Base-by-base conservation (phyloP, 495 filamentous ascomycete genomes). In the Xylaria venustula region DNA sequence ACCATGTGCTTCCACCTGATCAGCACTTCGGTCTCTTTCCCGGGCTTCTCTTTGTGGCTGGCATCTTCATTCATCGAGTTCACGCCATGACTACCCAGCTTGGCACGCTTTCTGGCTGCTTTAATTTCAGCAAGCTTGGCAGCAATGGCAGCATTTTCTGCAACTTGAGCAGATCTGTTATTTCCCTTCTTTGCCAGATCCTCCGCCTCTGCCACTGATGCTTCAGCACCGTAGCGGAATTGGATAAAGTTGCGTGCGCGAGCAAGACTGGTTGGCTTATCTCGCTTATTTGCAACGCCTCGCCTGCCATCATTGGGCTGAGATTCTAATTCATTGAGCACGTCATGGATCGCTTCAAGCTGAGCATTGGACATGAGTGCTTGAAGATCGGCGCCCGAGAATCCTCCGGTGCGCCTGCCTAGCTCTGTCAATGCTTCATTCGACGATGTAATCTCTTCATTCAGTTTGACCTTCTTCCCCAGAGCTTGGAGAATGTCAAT, bases 361-460 rank as follows among this genome's bases (percentile, higher is more conserved):
- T 98, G 94, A 4, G 94, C 94, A 64, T 98, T 98, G 60, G 95
- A 97, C 15, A 98, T 84, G 9, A 98, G 84, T 0, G 94, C 94
- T 72, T 97, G 95, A 17, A 98, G 77, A 79, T 98, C 94, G 0
- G 94, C 94, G 1, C 94, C 94, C 0, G 90, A 91, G 70, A 94
- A 97, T n/a, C 94, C 94, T 60, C 92, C 90, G 0, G 93, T 97
- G 41, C 83, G 74, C 2, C 76, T 75, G 1, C 91, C 93, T 11
- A 98, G 81, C 62, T 94, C 90, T 1, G 58, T 60, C 9, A 90
- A 54, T n/a, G 75, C 79, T 4, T 80, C 78, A 2, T 77, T 72
- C 0, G 73, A 74, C 2, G 74, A 71, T 47, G 85, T 68, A 17
- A 95, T 80, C 23, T 85, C 82, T 2, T 83, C 77, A 23, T 71